Base-by-base conservation (phyloP, 805 yeast species). In the Lachancea kluyveri region DNA sequence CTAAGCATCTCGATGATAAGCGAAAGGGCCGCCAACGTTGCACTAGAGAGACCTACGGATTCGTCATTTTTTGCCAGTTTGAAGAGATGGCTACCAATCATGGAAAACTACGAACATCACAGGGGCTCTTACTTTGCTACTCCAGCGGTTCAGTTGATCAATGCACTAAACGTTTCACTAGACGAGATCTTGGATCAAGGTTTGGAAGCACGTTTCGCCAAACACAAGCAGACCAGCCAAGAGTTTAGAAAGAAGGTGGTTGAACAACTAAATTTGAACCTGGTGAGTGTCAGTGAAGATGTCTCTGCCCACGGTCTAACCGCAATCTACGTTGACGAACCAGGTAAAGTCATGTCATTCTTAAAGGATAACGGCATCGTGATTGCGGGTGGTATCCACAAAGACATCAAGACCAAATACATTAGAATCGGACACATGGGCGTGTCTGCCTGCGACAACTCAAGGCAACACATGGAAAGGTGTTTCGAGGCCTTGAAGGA, bases 351-450 rank as follows among this genome's bases (percentile, higher is more conserved):
- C 29, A 64, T 85, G 40, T 58, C 67, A 26, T 50, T 44, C 28
- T 60, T 84, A 42, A 73, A 77, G 39, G 59, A 67, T 31, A 72
- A 75, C 45, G 88, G 87, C 12, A 74, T 82, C 50, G 74, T 79
- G 15, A 71, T 88, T 29, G 95, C 96, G 27, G 94, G 92, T 30
- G 96, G 96, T 37, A 80, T 88, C 43, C 90, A 83, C 64, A 78
- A 75, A 59, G 85, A 77, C 15, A 75, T 86, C 48, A 79, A 75
- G 28, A 72, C 81, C 37, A 78, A 80, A 57, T 88, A 88, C 65
- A 84, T 90, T 67, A 75, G 97, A 61, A 77, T 88, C 38, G 97
- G 97, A 21, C 97, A 88, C 64, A 90, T 90, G 97, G 96, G 96
- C 41, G 78, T 76, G 37, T 71, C 87, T 28, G 83, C 79, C 8